A percentile compares a stretch with the other conserved stretches of the same genome.
Evolutionary conservation across 106 monocot genomes (phyloP).

Genomic region (Phalaenopsis aphrodite): DNA sequence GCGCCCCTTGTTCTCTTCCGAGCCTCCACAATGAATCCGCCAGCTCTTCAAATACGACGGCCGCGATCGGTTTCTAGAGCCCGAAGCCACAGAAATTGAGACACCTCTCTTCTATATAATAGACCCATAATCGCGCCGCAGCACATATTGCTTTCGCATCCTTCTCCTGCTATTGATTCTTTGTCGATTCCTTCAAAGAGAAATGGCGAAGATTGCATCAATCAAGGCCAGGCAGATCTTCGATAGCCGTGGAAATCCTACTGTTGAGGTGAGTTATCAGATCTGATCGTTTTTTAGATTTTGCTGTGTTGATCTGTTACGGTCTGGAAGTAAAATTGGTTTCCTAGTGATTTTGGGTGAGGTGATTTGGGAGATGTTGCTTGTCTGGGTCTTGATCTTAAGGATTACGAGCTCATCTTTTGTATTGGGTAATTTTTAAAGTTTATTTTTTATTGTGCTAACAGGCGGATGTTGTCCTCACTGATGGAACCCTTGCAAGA

Average conservation of each 20-base stretch:
- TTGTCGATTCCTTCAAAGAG: background rate
- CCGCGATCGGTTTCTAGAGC: too few relatives aligned
- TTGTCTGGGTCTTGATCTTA: background rate
- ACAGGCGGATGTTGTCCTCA: slow-evolving; percentile 54
- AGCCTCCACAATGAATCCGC: too few relatives aligned
- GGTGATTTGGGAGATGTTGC: background rate
- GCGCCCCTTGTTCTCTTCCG: too few relatives aligned
- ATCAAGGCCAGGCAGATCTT: slow-evolving; percentile 70
- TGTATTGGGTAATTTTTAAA: background rate
- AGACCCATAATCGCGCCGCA: background rate
- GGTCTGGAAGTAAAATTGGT: background rate
- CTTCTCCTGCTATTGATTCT: background rate
- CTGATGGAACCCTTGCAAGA: slow-evolving; percentile 46
- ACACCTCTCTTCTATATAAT: background rate
- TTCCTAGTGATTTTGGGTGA: background rate
- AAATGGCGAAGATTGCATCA: slow-evolving; percentile 34
- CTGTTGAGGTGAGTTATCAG: slow-evolving; percentile 37
- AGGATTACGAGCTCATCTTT: too few relatives aligned
- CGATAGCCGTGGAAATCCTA: slow-evolving; percentile 65
- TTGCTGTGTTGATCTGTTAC: background rate
- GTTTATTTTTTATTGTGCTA: slow-evolving; percentile 8
- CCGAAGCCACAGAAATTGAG: too few relatives aligned
- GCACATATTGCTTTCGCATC: background rate
- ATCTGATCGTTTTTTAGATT: background rate
- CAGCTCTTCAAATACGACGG: too few relatives aligned